Percentiles rank a stretch among this genome's conserved stretches.
Conservation (phyloP, 2,329 filamentous ascomycete species). For the Trichoderma sp. region DNA sequence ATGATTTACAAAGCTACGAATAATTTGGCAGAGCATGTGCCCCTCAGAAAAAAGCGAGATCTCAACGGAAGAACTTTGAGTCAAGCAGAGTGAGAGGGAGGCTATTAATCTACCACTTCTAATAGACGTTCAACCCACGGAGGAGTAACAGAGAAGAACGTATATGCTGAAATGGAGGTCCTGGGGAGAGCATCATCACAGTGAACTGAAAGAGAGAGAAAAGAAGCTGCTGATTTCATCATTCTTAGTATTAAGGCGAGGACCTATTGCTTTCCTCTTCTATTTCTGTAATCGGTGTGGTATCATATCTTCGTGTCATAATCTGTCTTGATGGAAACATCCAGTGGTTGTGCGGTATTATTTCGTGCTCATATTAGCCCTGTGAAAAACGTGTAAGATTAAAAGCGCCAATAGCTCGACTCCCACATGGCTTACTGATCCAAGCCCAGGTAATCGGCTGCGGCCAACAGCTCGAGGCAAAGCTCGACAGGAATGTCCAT, state of each 20-base stretch:
- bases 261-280: constrained; percentile 4
- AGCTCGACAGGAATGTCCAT: constrained; percentile 80
- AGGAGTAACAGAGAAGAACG: constrained; percentile 50
- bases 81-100: constrained; percentile 55
- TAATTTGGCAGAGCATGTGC: constrained; percentile 36
- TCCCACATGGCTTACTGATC: constrained; percentile 49
- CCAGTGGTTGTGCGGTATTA: constrained; percentile 29
- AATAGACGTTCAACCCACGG: constrained; percentile 58
- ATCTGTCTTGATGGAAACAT: not conserved
- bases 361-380: constrained; percentile 43
- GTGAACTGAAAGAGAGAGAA: not conserved
- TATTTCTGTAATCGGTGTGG: constrained; percentile 8
- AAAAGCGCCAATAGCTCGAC: constrained; percentile 30
- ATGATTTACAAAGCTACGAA: not conserved
- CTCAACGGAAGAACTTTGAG: constrained; percentile 46
- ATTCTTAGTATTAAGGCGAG: constrained; percentile 15
- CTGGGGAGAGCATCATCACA: not conserved
- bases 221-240: not conserved
- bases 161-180: constrained; percentile 55
- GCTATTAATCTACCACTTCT: constrained; percentile 53
- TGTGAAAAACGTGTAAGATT: constrained; percentile 32
- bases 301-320: constrained; percentile 17
- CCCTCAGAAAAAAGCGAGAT: constrained; percentile 53
- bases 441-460: constrained; percentile 74
- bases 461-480: constrained; percentile 75